Evolutionary conservation across 805 yeast species (phyloP).

Genomic region (Komagataella pseudopastoris): DNA sequence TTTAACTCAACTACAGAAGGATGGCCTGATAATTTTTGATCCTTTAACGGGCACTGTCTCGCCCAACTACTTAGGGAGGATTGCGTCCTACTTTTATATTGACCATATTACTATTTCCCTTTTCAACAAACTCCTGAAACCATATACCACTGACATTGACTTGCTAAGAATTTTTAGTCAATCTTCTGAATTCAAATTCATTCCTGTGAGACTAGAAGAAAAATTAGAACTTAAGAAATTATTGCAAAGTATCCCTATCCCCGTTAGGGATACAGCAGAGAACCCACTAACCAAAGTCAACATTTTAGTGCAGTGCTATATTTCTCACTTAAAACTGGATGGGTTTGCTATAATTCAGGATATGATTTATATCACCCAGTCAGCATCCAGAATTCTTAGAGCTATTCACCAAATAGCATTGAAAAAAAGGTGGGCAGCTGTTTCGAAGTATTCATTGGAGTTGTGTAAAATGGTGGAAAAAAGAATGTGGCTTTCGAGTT

Average conservation of each 20-base stretch:
- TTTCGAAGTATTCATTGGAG: constrained; percentile 43
- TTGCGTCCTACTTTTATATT: constrained; percentile 82
- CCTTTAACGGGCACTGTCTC: constrained; percentile 28
- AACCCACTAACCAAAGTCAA: constrained; percentile 72
- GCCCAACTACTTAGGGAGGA: constrained; percentile 62
- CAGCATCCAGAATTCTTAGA: constrained; percentile 78
- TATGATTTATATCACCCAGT: constrained; percentile 85
- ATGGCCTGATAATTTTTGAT: constrained; percentile 51
- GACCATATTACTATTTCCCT: constrained; percentile 56
- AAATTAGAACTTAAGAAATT: constrained; percentile 56
- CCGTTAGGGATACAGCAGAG: constrained; percentile 57
- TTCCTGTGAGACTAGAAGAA: constrained; percentile 84
- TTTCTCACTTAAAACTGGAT: constrained; percentile 61
- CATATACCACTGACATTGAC: constrained; percentile 59
- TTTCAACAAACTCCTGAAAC: constrained; percentile 49
- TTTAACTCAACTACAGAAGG: constrained; percentile 37
- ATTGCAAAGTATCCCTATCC: constrained; percentile 70
- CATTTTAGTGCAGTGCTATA: constrained; percentile 71
- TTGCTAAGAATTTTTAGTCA: constrained; percentile 62
- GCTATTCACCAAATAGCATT: constrained; percentile 75
- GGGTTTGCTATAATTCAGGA: constrained; percentile 91
- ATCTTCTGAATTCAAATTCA: constrained; percentile 75
- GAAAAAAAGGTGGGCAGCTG: constrained; percentile 55
- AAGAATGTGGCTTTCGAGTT: constrained; percentile 71
- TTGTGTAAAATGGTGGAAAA: constrained; percentile 71